Evolutionary conservation across 1,139 yeast genomes (phyloP).

Genomic region (Wickerhamomyces sp.): DNA sequence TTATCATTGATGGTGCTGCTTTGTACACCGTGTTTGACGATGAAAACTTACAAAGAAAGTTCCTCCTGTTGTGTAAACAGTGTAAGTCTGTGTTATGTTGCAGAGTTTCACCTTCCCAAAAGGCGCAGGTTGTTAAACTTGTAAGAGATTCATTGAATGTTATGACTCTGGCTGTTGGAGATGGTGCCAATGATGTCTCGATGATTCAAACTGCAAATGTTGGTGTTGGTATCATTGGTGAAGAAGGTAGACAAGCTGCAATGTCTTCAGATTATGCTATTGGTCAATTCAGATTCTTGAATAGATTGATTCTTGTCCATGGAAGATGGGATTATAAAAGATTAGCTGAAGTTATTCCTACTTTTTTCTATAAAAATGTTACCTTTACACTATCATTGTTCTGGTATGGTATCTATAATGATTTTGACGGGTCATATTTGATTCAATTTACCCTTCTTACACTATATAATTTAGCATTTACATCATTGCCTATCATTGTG

Average conservation of each 20-base stretch:
- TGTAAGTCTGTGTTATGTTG: constrained; percentile 94
- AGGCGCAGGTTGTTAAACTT: constrained; percentile 87
- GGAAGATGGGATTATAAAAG: constrained; percentile 97
- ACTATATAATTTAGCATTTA: constrained; percentile 92
- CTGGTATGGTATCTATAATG: constrained; percentile 85
- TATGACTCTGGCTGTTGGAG: constrained; percentile 93
- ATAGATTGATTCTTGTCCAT: constrained; percentile 77
- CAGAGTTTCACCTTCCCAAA: constrained; percentile 95
- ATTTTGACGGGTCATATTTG: constrained; percentile 88
- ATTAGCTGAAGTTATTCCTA: constrained; percentile 89
- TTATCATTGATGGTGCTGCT: constrained; percentile 92
- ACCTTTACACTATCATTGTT: constrained; percentile 83
- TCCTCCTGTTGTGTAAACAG: constrained; percentile 82
- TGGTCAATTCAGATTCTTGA: constrained; percentile 89
- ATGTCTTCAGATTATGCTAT: constrained; percentile 98
- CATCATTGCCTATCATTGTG: constrained; percentile 88
- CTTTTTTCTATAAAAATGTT: constrained; percentile 88
- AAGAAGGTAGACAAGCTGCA: constrained; percentile 96
- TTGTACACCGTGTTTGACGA: constrained; percentile 64
- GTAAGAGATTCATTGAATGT: constrained; percentile 79
- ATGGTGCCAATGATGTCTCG: constrained; percentile 97
- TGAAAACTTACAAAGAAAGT: constrained; percentile 55
- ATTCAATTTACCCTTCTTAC: constrained; percentile 89
- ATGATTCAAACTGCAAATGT: constrained; percentile 99
- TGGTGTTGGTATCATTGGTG: constrained; percentile 98